Evolutionary conservation across 805 yeast genomes (phyloP).

Genomic region (Yamadazyma tumulicola): DNA sequence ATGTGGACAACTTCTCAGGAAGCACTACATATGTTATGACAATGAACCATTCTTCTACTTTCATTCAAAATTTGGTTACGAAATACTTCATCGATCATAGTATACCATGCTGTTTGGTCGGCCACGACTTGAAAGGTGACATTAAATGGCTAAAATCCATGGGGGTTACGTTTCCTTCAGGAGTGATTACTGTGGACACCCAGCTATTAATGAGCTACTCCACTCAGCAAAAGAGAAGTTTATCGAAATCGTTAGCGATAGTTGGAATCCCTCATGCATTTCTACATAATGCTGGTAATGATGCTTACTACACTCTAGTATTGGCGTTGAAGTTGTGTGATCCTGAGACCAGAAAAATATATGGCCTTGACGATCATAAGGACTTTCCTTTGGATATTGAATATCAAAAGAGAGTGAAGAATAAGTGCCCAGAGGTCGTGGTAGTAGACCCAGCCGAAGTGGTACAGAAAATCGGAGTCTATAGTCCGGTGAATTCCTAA

Average conservation of each 20-base stretch:
- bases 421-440: conserved; percentile 3
- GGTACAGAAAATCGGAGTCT: conserved; percentile 2
- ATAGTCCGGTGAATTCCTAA: conserved; percentile 11
- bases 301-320: conserved; percentile 57
- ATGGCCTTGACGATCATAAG: conserved; percentile 4
- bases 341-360: conserved; percentile 5
- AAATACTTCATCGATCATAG: conserved; percentile 31
- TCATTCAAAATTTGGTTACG: conserved; percentile 43
- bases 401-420: conserved; percentile 2
- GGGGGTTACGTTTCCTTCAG: conserved; percentile 45
- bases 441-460: background rate
- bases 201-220: conserved; percentile 17
- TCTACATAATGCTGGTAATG: conserved; percentile 71
- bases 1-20: conserved; percentile 46
- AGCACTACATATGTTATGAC: conserved; percentile 47
- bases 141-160: conserved; percentile 44
- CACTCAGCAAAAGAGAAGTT: conserved; percentile 11
- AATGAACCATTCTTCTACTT: conserved; percentile 28
- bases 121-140: conserved; percentile 63
- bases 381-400: conserved; percentile 4
- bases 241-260: conserved; percentile 44
- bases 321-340: conserved; percentile 50
- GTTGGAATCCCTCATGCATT: conserved; percentile 53
- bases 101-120: conserved; percentile 38
- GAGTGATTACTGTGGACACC: conserved; percentile 41